phyloP scores from a whole-genome alignment of 257 asterid species.

The Fraxinus cuspidata region DNA sequence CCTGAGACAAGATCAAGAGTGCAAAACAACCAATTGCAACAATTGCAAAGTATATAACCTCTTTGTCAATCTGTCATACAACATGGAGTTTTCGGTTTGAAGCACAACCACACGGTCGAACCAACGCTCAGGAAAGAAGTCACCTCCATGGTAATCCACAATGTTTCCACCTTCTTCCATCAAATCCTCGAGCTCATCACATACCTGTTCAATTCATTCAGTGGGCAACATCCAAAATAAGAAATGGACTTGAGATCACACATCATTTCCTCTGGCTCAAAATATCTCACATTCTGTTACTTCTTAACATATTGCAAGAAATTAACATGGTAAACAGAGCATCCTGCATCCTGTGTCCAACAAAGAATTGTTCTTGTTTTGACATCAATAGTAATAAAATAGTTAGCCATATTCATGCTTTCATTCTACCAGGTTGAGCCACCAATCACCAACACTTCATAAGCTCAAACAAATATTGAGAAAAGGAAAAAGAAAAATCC shows the following conservation, averaged over 20 bases:
- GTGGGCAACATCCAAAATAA: neutral
- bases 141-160: slow-evolving; percentile 95
- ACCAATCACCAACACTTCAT: neutral
- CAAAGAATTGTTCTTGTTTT: neutral
- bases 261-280: neutral
- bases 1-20: neutral
- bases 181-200: slow-evolving; percentile 92
- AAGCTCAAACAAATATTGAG: slow-evolving; percentile 46
- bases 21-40: neutral
- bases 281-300: neutral
- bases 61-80: slow-evolving; percentile 53
- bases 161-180: slow-evolving; percentile 96
- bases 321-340: neutral
- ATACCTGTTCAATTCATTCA: slow-evolving; percentile 44
- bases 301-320: neutral
- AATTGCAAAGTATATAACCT: slow-evolving; percentile 25
- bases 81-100: slow-evolving; percentile 66
- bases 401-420: neutral
- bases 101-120: slow-evolving; percentile 80
- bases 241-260: neutral
- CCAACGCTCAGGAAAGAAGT: slow-evolving; percentile 97
- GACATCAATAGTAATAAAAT: neutral
- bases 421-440: neutral
- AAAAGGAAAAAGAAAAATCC: slow-evolving; percentile 20
- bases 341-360: slow-evolving; percentile 32